These are phyloP conservation scores for Erigeron canadensis DNA, from an alignment of 129 eudicot genomes.

Conservation along the genomic window DNA sequence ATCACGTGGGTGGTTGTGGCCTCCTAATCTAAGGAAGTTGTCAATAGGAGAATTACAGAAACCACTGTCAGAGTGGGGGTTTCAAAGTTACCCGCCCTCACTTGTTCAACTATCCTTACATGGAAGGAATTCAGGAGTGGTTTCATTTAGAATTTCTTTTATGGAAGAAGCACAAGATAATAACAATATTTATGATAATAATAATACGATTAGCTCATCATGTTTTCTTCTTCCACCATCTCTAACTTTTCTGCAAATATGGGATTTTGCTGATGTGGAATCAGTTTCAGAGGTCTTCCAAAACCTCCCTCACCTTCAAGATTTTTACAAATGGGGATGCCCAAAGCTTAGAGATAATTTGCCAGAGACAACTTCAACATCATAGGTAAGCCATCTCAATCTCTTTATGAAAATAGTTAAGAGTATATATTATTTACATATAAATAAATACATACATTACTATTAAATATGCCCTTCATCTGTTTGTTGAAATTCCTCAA, in stretches of 20 bases:
- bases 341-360: background rate
- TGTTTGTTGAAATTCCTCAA: too few species aligned
- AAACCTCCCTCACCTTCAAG: constrained; percentile 11
- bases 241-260: background rate
- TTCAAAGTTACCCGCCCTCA: background rate
- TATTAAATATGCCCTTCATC: too few species aligned
- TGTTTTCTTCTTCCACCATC: background rate
- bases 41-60: background rate
- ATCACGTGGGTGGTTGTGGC: constrained; percentile 5
- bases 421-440: too few species aligned
- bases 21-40: background rate
- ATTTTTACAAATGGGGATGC: background rate
- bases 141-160: background rate
- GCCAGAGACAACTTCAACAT: background rate
- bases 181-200: too few species aligned
- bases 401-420: too few species aligned
- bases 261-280: background rate
- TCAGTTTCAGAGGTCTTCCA: constrained; percentile 1
- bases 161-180: background rate
- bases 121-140: background rate
- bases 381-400: too few species aligned
- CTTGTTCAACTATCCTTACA: background rate
- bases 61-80: constrained; percentile 3
- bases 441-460: too few species aligned
- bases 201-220: background rate